Conservation (phyloP, 176 grass and related monocot species). For the bread wheat (Triticum aestivum) region IWGSC_CS_RefSeq_v2.1 NC_057805.1:428805925-428806424, state of each 20-base stretch:
- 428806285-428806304: conserved; percentile 89
- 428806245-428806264: conserved; percentile 74
- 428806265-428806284: conserved; percentile 94
- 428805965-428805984: not conserved
- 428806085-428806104: conserved; percentile 97
- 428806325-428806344: not conserved
- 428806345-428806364: not conserved
- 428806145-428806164: conserved; percentile 88
- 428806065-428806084: conserved; percentile 94
- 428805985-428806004: not conserved
- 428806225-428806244: conserved; percentile 98
- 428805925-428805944: too few relatives aligned
- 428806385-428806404: not conserved
- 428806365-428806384: not conserved
- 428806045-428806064: conserved; percentile 91
- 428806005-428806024: conserved; percentile 89
- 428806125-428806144: conserved; percentile 94
- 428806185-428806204: conserved; percentile 87
- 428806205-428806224: conserved; percentile 95
- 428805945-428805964: not conserved
- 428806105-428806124: conserved; percentile 94
- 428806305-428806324: conserved; percentile 49
- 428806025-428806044: conserved; percentile 98
- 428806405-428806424: not conserved
- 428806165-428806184: conserved; percentile 99